These are phyloP conservation scores for Ploettnerulaceae sp. DNA, from an alignment of 2,329 filamentous ascomycete genomes.

Conservation along the genomic window DNA sequence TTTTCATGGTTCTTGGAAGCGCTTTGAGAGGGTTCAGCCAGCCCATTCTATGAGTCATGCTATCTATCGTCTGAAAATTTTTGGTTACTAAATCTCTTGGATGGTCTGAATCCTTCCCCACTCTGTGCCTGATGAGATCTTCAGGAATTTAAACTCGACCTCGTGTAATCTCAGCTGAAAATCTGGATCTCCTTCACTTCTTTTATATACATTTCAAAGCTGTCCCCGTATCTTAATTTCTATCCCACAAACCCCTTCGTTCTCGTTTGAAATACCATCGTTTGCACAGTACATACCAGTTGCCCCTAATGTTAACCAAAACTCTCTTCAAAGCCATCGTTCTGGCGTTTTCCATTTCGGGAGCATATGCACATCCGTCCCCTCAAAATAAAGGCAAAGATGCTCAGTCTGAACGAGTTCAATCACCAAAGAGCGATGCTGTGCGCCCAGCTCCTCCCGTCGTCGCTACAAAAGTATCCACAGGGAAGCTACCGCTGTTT, in stretches of 20 bases:
- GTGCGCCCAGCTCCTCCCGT: conserved; percentile 6
- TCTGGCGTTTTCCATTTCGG: conserved; percentile 9
- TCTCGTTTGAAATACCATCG: not conserved
- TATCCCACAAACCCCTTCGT: not conserved
- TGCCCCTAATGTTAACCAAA: conserved; percentile 15
- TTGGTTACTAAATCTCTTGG: too few relatives aligned
- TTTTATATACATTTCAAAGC: conserved; percentile 3
- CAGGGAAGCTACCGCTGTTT: not conserved
- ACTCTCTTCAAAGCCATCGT: conserved; percentile 10
- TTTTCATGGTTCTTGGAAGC: not conserved
- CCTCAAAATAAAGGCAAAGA: not conserved
- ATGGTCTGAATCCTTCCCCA: too few relatives aligned
- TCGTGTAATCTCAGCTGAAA: conserved; percentile 7
- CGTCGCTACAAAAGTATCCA: conserved; percentile 11
- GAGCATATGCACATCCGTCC: conserved; percentile 6
- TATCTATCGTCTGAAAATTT: too few relatives aligned
- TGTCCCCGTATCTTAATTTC: not conserved
- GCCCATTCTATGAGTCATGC: not conserved
- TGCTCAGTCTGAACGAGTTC: not conserved
- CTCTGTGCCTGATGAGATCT: not conserved
- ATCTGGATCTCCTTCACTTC: not conserved
- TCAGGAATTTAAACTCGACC: not conserved
- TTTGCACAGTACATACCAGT: not conserved
- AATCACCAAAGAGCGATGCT: not conserved
- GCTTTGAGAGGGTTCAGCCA: conserved; percentile 3